These are phyloP conservation scores for Laburnicola sp. DNA, from an alignment of 2,329 filamentous ascomycete genomes.

Conservation along the genomic window DNA sequence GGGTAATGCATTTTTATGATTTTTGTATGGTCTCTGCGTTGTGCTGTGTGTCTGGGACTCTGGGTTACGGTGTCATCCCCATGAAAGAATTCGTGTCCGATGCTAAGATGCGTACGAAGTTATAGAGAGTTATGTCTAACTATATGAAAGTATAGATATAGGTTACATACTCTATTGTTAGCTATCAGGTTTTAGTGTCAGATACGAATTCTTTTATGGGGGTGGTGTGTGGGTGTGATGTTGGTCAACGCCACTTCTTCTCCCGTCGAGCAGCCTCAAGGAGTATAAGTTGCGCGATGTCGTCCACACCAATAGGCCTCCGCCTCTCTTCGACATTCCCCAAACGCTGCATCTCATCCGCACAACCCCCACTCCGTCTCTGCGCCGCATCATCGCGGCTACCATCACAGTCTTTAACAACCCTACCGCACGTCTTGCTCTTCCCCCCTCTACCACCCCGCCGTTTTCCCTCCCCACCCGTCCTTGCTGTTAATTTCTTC, in stretches of 20 bases:
- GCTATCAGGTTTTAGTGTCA: background rate
- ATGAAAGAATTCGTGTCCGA: background rate
- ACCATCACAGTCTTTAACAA: no score
- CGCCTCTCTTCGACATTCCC: background rate
- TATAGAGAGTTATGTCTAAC: no score
- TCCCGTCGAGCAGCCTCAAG: slow-evolving; percentile 1
- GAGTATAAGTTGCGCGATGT: background rate
- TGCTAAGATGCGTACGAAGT: no score
- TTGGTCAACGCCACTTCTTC: slow-evolving; percentile 5
- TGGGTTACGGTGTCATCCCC: background rate
- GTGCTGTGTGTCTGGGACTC: background rate
- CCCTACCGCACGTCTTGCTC: no score
- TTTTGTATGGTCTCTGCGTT: background rate
- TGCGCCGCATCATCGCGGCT: no score
- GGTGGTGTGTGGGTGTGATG: background rate
- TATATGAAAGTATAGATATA: background rate
- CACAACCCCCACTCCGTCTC: no score
- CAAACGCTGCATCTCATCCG: no score
- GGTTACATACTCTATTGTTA: no score
- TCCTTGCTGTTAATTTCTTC: no score
- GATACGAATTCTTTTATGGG: background rate
- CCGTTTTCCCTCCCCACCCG: no score
- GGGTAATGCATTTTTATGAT: slow-evolving; percentile 5
- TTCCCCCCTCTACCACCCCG: no score
- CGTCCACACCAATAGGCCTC: background rate